Evolutionary conservation across 306 rosid genomes (phyloP), one percentile per base, ranked within the genome.

Genomic region (Lupinus albus): DNA sequence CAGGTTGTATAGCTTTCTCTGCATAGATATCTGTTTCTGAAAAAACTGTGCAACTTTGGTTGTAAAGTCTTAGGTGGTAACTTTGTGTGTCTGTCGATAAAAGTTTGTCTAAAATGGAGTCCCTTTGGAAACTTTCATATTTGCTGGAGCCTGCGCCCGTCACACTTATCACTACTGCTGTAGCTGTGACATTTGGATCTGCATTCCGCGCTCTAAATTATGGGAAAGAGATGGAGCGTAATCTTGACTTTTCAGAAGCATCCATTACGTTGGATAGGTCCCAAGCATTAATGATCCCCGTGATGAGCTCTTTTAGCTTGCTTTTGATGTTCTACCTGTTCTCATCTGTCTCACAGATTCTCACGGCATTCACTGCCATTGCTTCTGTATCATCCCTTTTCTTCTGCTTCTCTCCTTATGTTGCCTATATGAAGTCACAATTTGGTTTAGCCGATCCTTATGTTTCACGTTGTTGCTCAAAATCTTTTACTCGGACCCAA

Each of bases 281-380:
- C 28, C 97, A 93, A 73, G 97, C 96, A 0, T 81, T 93, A 76
- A 93, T 93, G 99, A 93, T 93, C 75, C 99, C 99, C 5, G 83
- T 93, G 58, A 93, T 93, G 97, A 93, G 99, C 82, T 93, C 97
- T 78, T 58, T 85, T 77, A 90, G 99, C 84, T 72, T 93, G 88
- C 86, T 94, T 82, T 72, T 94, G 88, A 94, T 94, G 99, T 94
- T 94, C 82, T 94, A 94, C 84, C 68, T 94, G 76, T 94, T 94
- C 83, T 82, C 97, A 36, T 88, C 95, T 6, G 95, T 94, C 54
- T 90, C 97, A 1, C 99, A 94, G 79, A 75, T 94, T 77, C 95
- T 94, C 30, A 94, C 97, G 5, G 86, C 86, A 56, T 94, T 94
- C 84, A 94, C 96, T 16, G 92, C 99, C 4, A 38, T 94, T 62